A percentile compares a stretch with the other conserved stretches of the same genome.
phyloP scores from a whole-genome alignment of 139 green algal genomes.

The Coelastrella sp. region DNA sequence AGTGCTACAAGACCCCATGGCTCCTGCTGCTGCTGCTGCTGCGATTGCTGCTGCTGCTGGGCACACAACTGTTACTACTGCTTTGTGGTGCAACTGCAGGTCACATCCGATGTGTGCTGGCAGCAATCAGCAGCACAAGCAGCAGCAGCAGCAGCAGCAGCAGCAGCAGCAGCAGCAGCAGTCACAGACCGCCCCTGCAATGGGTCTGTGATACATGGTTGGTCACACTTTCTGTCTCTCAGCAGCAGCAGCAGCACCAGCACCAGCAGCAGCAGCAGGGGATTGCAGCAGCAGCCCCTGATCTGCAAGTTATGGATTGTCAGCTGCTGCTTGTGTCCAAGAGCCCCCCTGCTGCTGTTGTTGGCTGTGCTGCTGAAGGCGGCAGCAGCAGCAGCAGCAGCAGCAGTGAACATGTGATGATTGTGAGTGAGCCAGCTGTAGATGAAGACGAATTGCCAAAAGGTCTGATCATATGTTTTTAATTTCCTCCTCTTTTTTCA shows the following conservation, averaged over 20 bases:
- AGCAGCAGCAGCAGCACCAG: conserved; percentile 28
- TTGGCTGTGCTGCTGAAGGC: neutral
- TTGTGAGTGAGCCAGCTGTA: conserved; percentile 15
- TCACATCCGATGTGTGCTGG: neutral
- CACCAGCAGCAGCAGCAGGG: conserved; percentile 41
- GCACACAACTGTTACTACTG: neutral
- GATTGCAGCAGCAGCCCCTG: neutral
- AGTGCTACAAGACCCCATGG: no score
- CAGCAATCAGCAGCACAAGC: neutral
- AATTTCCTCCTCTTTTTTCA: no score
- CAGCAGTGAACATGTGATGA: conserved; percentile 13
- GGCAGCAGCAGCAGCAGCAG: no score
- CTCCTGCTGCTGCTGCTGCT: no score
- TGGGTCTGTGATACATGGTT: conserved; percentile 27
- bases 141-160: conserved; percentile 18
- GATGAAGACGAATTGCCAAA: conserved; percentile 24
- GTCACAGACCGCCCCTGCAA: neutral
- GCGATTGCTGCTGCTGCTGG: no score
- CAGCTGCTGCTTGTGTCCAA: conserved; percentile 25
- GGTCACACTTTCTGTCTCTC: neutral
- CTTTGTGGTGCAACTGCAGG: conserved; percentile 41
- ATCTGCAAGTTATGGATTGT: conserved; percentile 10
- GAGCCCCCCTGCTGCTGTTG: conserved; percentile 10
- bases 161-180: conserved; percentile 21
- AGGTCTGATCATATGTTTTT: neutral